These are phyloP conservation scores for Mesotaenium endlicherianum DNA, from an alignment of 139 green algal genomes.

Conservation along the genomic window DNA sequence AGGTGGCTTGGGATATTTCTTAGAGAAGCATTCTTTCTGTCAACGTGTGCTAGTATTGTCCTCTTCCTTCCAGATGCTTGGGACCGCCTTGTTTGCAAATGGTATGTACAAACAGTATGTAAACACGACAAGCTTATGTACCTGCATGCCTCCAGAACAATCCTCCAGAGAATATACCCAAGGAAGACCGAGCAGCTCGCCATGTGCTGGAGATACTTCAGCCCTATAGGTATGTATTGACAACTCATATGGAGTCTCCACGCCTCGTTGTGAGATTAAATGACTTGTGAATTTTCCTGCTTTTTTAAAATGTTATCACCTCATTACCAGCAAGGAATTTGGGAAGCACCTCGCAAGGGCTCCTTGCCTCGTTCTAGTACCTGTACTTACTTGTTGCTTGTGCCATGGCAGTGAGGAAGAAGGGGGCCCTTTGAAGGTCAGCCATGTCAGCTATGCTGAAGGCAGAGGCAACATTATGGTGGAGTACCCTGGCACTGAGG, in stretches of 20 bases:
- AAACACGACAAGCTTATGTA: not conserved
- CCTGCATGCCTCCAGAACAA: conserved; percentile 39
- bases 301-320: not conserved
- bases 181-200: conserved; percentile 63
- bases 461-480: conserved; percentile 73
- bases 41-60: not conserved
- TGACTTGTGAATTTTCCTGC: too few relatives aligned
- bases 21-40: too few relatives aligned
- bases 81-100: not conserved
- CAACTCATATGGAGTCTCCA: not conserved
- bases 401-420: conserved; percentile 59
- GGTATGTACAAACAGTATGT: not conserved
- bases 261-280: too few relatives aligned
- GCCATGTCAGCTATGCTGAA: conserved; percentile 66
- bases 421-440: conserved; percentile 62
- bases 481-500: conserved; percentile 60
- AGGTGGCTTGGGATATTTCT: too few relatives aligned
- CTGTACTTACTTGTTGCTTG: too few relatives aligned
- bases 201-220: conserved; percentile 70
- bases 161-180: conserved; percentile 59
- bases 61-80: not conserved
- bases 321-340: not conserved
- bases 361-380: too few relatives aligned
- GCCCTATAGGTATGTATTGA: conserved; percentile 50
- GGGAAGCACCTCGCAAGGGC: not conserved